Conservation (phyloP, 805 yeast species). For the Kazachstania viticola region DNA sequence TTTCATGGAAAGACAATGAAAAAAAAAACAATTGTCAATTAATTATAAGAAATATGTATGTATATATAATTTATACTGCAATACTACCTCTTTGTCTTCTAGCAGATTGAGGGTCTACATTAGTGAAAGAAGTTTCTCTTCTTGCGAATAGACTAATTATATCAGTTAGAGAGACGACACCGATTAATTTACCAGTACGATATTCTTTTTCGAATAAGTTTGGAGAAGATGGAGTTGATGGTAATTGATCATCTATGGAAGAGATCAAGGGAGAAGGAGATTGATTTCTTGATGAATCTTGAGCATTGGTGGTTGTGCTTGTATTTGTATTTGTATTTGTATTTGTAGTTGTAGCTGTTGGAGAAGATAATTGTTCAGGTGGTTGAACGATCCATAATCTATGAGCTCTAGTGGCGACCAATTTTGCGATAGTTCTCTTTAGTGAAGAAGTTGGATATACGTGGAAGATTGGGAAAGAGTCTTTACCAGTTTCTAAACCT, state of each 20-base stretch:
- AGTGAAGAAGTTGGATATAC: conserved; percentile 70
- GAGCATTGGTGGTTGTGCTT: background rate
- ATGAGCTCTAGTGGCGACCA: conserved; percentile 91
- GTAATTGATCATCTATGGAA: conserved; percentile 13
- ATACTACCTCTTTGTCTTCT: conserved; percentile 75
- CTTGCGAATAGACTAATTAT: conserved; percentile 72
- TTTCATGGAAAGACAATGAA: background rate
- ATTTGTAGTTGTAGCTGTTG: background rate
- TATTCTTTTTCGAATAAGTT: conserved; percentile 34
- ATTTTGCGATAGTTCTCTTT: conserved; percentile 83
- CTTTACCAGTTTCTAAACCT: conserved; percentile 79
- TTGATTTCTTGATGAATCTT: conserved; percentile 5
- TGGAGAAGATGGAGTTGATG: conserved; percentile 11
- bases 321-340: background rate
- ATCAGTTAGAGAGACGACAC: conserved; percentile 88
- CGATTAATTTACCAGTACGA: conserved; percentile 71
- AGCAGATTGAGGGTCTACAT: conserved; percentile 77
- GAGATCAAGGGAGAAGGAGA: conserved; percentile 16
- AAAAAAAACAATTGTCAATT: background rate
- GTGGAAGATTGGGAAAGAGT: conserved; percentile 92
- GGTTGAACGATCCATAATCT: conserved; percentile 77
- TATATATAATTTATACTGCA: no score
- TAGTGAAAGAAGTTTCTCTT: conserved; percentile 43
- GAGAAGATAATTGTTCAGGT: conserved; percentile 25
- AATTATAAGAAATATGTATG: conserved; percentile 2